Evolutionary conservation across 768 basidiomycete genomes (phyloP).

Genomic region (Pleurotus sapidus): DNA sequence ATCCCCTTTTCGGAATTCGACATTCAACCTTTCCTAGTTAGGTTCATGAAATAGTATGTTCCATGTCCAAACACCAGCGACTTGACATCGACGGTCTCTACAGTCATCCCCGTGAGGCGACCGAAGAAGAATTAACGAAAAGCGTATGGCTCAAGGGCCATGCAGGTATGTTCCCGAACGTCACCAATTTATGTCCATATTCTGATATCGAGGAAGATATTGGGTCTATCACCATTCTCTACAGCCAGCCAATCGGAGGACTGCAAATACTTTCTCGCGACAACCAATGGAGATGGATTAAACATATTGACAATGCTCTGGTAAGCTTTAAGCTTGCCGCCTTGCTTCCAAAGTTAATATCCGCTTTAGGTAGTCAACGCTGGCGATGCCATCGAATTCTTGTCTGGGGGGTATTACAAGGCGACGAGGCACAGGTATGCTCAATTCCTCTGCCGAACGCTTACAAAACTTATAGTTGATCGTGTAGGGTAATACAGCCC

Average conservation of each 20-base stretch:
- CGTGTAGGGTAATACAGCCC: slow-evolving; percentile 42
- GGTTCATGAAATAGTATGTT: slow-evolving; percentile 67
- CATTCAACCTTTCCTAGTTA: slow-evolving; percentile 27
- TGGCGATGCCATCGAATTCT: slow-evolving; percentile 46
- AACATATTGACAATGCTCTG: slow-evolving; percentile 55
- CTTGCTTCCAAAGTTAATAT: background rate
- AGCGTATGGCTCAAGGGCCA: slow-evolving; percentile 64
- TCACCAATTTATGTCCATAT: background rate
- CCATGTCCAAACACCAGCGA: background rate
- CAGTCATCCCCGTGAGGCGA: slow-evolving; percentile 48
- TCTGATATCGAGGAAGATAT: slow-evolving; percentile 32
- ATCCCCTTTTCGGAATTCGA: too few species aligned
- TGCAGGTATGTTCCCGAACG: slow-evolving; percentile 32
- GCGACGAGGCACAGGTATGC: slow-evolving; percentile 40
- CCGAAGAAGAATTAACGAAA: slow-evolving; percentile 47
- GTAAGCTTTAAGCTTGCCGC: slow-evolving; percentile 24
- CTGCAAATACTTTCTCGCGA: slow-evolving; percentile 55
- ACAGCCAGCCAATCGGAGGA: slow-evolving; percentile 58
- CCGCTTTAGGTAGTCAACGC: slow-evolving; percentile 37
- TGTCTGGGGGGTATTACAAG: slow-evolving; percentile 46
- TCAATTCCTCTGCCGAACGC: too few species aligned
- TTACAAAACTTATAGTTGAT: background rate
- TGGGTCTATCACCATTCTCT: slow-evolving; percentile 54
- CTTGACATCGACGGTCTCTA: background rate
- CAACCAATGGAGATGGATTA: slow-evolving; percentile 56